A percentile compares a stretch with the other conserved stretches of the same genome.
Evolutionary conservation across 2,329 filamentous ascomycete species (phyloP).

Genomic region (Aureobasidium sp.): DNA sequence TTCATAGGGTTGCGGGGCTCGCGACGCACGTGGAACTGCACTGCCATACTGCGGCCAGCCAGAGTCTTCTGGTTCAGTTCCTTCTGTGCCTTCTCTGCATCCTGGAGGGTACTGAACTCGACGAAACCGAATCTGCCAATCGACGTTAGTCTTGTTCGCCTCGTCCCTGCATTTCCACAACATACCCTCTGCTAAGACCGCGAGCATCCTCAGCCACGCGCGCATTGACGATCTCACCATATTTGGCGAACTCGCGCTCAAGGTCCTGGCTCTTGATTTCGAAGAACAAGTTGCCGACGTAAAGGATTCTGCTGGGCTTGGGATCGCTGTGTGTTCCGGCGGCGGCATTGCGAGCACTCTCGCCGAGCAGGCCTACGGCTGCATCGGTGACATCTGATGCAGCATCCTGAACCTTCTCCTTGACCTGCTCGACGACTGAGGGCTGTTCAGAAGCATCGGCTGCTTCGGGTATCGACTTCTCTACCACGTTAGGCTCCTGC

Average conservation of each 20-base stretch:
- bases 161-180: neutral
- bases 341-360: slow-evolving; percentile 18
- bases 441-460: neutral
- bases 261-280: slow-evolving; percentile 56
- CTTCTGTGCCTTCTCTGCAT: slow-evolving; percentile 48
- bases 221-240: slow-evolving; percentile 45
- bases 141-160: neutral
- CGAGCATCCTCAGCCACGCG: slow-evolving; percentile 51
- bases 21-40: slow-evolving; percentile 46
- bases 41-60: slow-evolving; percentile 55
- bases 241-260: slow-evolving; percentile 49
- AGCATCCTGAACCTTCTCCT: slow-evolving; percentile 11
- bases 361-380: slow-evolving; percentile 5
- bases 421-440: slow-evolving; percentile 11
- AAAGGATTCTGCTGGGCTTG: slow-evolving; percentile 42
- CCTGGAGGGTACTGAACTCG: slow-evolving; percentile 45
- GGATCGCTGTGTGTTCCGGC: slow-evolving; percentile 14
- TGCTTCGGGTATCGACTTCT: slow-evolving; percentile 14
- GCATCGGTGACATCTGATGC: slow-evolving; percentile 17
- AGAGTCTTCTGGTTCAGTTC: slow-evolving; percentile 51
- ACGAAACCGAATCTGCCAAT: slow-evolving; percentile 55
- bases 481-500: slow-evolving; percentile 15
- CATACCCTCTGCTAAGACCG: slow-evolving; percentile 62
- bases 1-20: slow-evolving; percentile 13
- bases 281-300: slow-evolving; percentile 62